phyloP scores from a whole-genome alignment of 2,329 filamentous ascomycete genomes.

The Aureobasidium sp. region DNA sequence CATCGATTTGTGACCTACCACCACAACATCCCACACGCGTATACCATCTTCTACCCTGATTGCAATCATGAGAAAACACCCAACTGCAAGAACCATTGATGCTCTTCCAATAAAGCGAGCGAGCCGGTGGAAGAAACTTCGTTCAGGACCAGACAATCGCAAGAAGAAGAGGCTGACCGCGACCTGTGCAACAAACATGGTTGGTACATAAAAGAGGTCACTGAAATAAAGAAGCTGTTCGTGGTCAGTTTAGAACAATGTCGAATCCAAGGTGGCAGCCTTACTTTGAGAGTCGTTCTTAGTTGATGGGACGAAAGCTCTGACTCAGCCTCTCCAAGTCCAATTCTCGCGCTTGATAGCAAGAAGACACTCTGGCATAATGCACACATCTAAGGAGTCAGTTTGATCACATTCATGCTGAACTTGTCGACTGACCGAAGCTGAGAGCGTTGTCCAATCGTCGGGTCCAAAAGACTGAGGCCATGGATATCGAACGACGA shows the following conservation, averaged over 20 bases:
- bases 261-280: background rate
- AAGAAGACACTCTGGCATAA: background rate
- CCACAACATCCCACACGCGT: background rate
- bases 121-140: background rate
- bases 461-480: background rate
- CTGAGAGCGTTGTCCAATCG: background rate
- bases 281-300: background rate
- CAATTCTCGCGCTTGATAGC: background rate
- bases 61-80: background rate
- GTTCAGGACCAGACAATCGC: background rate
- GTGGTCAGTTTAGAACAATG: background rate
- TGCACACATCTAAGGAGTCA: background rate
- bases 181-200: background rate
- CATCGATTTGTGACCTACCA: background rate
- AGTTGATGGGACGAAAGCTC: background rate
- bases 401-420: background rate
- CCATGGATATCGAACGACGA: slow-evolving; percentile 2
- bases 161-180: slow-evolving; percentile 4
- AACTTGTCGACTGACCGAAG: background rate
- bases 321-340: background rate
- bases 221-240: background rate
- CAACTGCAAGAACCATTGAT: background rate
- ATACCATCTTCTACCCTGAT: background rate
- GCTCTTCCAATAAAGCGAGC: background rate
- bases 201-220: slow-evolving; percentile 1